Evolutionary conservation across 768 basidiomycete genomes (phyloP).

Genomic region (Pisolithus tinctorius): DNA sequence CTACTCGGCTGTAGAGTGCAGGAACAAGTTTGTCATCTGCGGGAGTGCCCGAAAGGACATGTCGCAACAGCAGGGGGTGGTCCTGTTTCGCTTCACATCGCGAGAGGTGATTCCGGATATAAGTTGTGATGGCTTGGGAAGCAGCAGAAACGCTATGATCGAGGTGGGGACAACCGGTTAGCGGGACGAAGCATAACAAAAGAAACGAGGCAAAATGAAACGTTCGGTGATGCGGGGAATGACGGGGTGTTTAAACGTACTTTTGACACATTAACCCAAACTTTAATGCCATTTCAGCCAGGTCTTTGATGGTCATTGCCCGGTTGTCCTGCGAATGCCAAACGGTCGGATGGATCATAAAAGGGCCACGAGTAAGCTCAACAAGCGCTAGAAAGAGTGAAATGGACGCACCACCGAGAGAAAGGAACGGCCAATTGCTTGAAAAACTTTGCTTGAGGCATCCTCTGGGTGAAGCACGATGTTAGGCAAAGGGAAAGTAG

Average conservation of each 20-base stretch:
- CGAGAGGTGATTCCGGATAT: constrained; percentile 64
- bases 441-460: constrained; percentile 62
- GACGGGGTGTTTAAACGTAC: constrained; percentile 35
- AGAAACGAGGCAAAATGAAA: constrained; percentile 8
- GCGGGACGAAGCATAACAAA: constrained; percentile 7
- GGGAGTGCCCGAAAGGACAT: constrained; percentile 63
- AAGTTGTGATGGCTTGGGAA: constrained; percentile 78
- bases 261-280: constrained; percentile 71
- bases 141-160: constrained; percentile 61
- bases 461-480: constrained; percentile 72
- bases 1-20: constrained; percentile 62
- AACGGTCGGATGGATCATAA: constrained; percentile 6
- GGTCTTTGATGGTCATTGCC: constrained; percentile 83
- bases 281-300: constrained; percentile 61
- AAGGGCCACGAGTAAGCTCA: constrained; percentile 12
- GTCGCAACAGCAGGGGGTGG: constrained; percentile 66
- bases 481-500: constrained; percentile 53
- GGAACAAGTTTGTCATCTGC: constrained; percentile 70
- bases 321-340: constrained; percentile 53
- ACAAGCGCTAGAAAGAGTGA: constrained; percentile 10
- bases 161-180: constrained; percentile 1
- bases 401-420: constrained; percentile 57
- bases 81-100: constrained; percentile 69
- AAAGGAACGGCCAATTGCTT: constrained; percentile 66
- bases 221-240: constrained; percentile 2